Conservation (phyloP, 768 basidiomycete species). For the Heimioporus sp. region DNA sequence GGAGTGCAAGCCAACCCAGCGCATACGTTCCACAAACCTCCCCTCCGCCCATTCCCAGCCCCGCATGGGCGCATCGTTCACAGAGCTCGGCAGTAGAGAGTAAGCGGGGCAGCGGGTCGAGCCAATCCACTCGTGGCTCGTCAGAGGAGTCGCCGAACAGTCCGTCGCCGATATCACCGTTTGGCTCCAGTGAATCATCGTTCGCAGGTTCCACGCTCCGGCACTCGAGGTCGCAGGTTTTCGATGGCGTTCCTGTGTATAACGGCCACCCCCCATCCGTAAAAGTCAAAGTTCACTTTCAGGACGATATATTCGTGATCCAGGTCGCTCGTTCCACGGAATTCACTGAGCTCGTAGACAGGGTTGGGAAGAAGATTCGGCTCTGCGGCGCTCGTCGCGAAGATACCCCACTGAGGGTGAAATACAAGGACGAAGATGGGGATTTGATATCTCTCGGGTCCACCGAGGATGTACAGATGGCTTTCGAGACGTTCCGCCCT, state of each 20-base stretch:
- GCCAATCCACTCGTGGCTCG: slow-evolving; percentile 73
- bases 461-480: slow-evolving; percentile 93
- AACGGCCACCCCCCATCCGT: slow-evolving; percentile 48
- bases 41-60: slow-evolving; percentile 53
- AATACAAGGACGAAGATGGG: slow-evolving; percentile 91
- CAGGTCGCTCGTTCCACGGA: slow-evolving; percentile 80
- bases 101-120: slow-evolving; percentile 84
- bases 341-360: slow-evolving; percentile 82
- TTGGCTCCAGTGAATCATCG: slow-evolving; percentile 86
- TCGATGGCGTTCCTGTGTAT: slow-evolving; percentile 38
- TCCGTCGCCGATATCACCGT: slow-evolving; percentile 85
- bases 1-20: slow-evolving; percentile 78
- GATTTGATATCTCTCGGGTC: slow-evolving; percentile 86
- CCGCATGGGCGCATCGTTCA: slow-evolving; percentile 48
- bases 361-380: slow-evolving; percentile 90
- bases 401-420: slow-evolving; percentile 79
- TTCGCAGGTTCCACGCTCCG: slow-evolving; percentile 56
- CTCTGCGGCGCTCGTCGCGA: slow-evolving; percentile 82
- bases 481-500: slow-evolving; percentile 79
- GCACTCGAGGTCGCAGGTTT: slow-evolving; percentile 53
- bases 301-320: slow-evolving; percentile 94
- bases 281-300: slow-evolving; percentile 92
- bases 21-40: slow-evolving; percentile 57
- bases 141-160: slow-evolving; percentile 85
- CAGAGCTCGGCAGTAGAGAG: slow-evolving; percentile 40